These are phyloP conservation scores for Naumovozyma castellii DNA, from an alignment of 805 yeast genomes.

Conservation along the genomic window DNA sequence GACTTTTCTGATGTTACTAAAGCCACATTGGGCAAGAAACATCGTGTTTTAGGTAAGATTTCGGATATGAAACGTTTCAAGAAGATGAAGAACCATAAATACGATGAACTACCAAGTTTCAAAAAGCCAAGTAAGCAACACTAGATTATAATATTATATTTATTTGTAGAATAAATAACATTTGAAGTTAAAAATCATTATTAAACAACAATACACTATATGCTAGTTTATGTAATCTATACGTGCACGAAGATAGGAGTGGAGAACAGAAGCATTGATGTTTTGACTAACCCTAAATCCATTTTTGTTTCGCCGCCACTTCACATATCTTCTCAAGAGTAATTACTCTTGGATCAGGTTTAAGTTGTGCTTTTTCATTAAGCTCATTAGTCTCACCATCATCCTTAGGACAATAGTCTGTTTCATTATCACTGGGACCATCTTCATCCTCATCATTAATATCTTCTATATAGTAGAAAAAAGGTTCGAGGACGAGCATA, in stretches of 20 bases:
- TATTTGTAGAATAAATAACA: not conserved
- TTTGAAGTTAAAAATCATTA: no score
- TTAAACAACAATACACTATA: no score
- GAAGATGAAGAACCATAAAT: slow-evolving; percentile 30
- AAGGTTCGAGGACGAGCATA: slow-evolving; percentile 29
- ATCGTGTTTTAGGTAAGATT: slow-evolving; percentile 34
- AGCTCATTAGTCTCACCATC: not conserved
- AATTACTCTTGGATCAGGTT: slow-evolving; percentile 30
- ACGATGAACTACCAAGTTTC: slow-evolving; percentile 35
- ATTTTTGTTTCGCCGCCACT: slow-evolving; percentile 30
- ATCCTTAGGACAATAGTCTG: not conserved
- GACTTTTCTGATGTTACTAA: slow-evolving; percentile 39
- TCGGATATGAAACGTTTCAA: slow-evolving; percentile 26
- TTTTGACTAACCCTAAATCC: slow-evolving; percentile 20
- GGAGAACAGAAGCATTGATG: no score
- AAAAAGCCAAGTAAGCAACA: slow-evolving; percentile 22
- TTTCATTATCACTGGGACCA: slow-evolving; percentile 4
- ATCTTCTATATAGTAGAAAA: slow-evolving; percentile 31
- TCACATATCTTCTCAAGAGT: slow-evolving; percentile 31
- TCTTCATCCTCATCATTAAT: slow-evolving; percentile 22
- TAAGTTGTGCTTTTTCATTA: slow-evolving; percentile 10
- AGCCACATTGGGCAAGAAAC: slow-evolving; percentile 29
- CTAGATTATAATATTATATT: slow-evolving; percentile 6
- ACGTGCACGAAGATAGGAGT: not conserved
- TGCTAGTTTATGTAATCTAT: not conserved